Evolutionary conservation across 1,139 yeast species (phyloP).

Genomic region (Yamadazyma kanchanaburiensis): DNA sequence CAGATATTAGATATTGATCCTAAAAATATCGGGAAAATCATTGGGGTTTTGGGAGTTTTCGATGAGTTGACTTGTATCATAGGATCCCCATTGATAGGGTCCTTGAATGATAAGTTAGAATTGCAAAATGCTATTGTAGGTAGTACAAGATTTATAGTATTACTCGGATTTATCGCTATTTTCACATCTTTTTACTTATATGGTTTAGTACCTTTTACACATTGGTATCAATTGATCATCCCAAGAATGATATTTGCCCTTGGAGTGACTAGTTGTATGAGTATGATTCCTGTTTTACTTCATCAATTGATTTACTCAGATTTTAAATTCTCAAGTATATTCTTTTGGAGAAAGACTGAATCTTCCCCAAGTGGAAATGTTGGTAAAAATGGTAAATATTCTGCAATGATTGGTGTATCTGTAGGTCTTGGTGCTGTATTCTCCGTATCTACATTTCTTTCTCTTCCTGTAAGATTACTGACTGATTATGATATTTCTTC

Average conservation of each 20-base stretch:
- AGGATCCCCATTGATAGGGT: slow-evolving; percentile 63
- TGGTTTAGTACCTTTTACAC: slow-evolving; percentile 38
- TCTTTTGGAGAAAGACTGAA: slow-evolving; percentile 19
- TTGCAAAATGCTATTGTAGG: slow-evolving; percentile 8
- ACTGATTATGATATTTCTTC: slow-evolving; percentile 23
- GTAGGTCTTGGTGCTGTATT: slow-evolving; percentile 70
- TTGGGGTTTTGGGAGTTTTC: slow-evolving; percentile 59
- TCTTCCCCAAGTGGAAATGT: slow-evolving; percentile 5
- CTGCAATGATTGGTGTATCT: slow-evolving; percentile 60
- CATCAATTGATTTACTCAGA: slow-evolving; percentile 53
- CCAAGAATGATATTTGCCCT: slow-evolving; percentile 56
- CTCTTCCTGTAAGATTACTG: slow-evolving; percentile 44
- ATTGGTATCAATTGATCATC: slow-evolving; percentile 38
- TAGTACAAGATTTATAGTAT: slow-evolving; percentile 55
- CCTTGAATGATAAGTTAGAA: slow-evolving; percentile 52
- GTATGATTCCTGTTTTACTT: slow-evolving; percentile 48
- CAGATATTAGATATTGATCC: slow-evolving; percentile 48
- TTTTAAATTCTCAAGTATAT: slow-evolving; percentile 23
- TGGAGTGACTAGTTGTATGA: slow-evolving; percentile 54
- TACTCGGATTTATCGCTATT: slow-evolving; percentile 44
- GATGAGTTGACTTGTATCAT: slow-evolving; percentile 59
- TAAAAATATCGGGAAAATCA: slow-evolving; percentile 48
- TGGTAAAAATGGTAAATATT: slow-evolving; percentile 48
- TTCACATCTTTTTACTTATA: slow-evolving; percentile 49
- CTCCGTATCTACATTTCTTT: slow-evolving; percentile 47